Base-by-base conservation (phyloP, 1,139 yeast genomes). In the Diutina neorugosa region DNA sequence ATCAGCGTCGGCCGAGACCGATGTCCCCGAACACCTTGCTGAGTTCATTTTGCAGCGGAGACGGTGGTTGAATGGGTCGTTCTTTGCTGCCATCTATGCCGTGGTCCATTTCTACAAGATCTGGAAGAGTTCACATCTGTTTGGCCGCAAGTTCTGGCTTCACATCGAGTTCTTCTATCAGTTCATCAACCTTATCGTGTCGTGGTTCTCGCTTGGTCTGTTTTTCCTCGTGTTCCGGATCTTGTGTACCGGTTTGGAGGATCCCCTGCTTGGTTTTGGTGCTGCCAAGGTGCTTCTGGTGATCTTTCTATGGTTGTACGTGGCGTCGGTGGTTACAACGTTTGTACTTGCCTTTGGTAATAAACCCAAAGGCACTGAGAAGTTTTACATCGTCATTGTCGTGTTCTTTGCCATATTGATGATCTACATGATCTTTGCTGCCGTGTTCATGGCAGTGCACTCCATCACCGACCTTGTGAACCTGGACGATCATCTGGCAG, bases 11-110 rank as follows among this genome's bases (percentile, higher is more conserved):
- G 95, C 94, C 0, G 88, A 83, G 61, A 86, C 95, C 1, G 95
- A 86, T 72, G 95, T 86, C 27, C 95, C 95, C 0, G 90, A 84
- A 57, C 69, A 69, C 34, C 71, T 86, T 34, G 82, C 84, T 53
- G 94, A 86, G 61, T 79, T 86, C 57, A 83, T 86, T 7, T 71
- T 86, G 55, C 94, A 86, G 66, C 77, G 94, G 65, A 76, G 95
- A 65, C 74, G 95, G 66, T 86, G 95, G 95, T 74, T 86, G 55
- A 86, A 86, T 65, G 95, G 95, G 23, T 84, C 94, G 3, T 81
- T 86, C 63, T 86, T 86, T 66, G 94, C 95, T 0, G 91, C 91
- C 2, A 74, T 85, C 51, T 86, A 86, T 63, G 80, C 93, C 1
- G 77, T 84, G 52, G 78, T 81, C 59, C 93, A 86, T 62, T 81